Evolutionary conservation across 495 filamentous ascomycete genomes (phyloP), one percentile per base, ranked within the genome.

Genomic region (Acidiella bohemica): DNA sequence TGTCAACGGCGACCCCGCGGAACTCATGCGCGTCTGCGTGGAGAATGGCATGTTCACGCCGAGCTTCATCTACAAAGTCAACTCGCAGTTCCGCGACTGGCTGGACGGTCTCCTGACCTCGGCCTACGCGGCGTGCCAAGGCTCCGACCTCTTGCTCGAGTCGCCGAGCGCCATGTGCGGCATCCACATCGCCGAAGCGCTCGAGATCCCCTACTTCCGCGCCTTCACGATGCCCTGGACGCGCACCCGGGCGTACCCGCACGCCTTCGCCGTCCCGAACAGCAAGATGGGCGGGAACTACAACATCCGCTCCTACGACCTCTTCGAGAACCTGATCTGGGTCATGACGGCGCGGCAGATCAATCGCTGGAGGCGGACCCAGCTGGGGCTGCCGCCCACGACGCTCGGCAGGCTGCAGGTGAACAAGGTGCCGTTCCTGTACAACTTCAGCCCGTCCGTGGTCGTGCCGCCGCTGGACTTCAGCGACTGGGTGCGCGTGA

Each of bases 161-260:
- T 88, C 81, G 30, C 90, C 90, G n/a, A 86, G 80, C 47, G 86
- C 92, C 30, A 97, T 97, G 90, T 86, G 78, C 8, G 90, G 90
- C 21, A 94, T 97, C 30, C 90, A 97, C 57, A 95, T 97, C 45
- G 90, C 90, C n/a, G 92, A 97, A 62, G 86, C 86, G 5, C 69
- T 97, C 4, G 68, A 71, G 23, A 92, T 97, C 36, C 90, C 90
- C 5, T 97, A 97, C 55, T 96, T 96, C 68, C 76, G 90, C 44
- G 92, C 86, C 0, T 97, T 97, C 59, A 90, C 88, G 13, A 97
- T 97, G 90, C 92, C 90, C 11, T 97, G 90, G 90, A 88, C 92
- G 0, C 76, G 87, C 31, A 97, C 90, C 17, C 68, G 92, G 36
- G 84, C 92, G 3, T 97, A 97, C 53, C 90, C 90, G 10, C 90